Evolutionary conservation across 2,329 filamentous ascomycete species (phyloP).

Genomic region (Penicillium sp.): DNA sequence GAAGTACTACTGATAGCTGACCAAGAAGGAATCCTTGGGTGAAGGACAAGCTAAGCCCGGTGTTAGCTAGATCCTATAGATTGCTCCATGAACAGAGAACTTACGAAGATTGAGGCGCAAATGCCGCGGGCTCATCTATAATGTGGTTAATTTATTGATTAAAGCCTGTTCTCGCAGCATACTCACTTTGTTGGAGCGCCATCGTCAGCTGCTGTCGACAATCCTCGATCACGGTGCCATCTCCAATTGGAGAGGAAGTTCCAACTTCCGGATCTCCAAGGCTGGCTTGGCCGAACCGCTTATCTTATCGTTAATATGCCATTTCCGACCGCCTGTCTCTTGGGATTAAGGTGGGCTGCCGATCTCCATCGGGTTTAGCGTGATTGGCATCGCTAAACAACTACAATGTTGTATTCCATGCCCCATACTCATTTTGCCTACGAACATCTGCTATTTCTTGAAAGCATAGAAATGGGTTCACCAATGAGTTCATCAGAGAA

Average conservation of each 20-base stretch:
- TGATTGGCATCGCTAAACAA: not conserved
- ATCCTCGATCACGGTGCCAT: conserved; percentile 25
- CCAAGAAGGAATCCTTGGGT: conserved; percentile 91
- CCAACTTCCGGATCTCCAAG: conserved; percentile 14
- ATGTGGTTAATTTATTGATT: conserved; percentile 15
- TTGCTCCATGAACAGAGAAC: conserved; percentile 18
- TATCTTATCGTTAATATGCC: conserved; percentile 17
- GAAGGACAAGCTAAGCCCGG: conserved; percentile 68
- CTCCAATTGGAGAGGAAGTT: conserved; percentile 20
- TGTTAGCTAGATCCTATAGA: conserved; percentile 20
- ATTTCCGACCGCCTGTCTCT: not conserved
- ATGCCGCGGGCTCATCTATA: conserved; percentile 30
- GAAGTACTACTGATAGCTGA: conserved; percentile 85
- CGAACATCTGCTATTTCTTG: too few relatives aligned
- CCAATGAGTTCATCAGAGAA: too few relatives aligned
- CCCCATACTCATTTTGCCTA: too few relatives aligned
- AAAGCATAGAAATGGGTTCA: too few relatives aligned
- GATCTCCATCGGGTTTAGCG: not conserved
- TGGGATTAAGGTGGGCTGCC: not conserved
- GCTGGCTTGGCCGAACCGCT: conserved; percentile 15
- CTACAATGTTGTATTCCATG: too few relatives aligned
- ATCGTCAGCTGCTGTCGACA: conserved; percentile 31
- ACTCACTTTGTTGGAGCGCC: conserved; percentile 34
- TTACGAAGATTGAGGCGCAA: conserved; percentile 45
- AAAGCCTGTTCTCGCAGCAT: not conserved